Conservation (phyloP, 2,329 filamentous ascomycete species). For the Cladophialophora chaetospira region DNA sequence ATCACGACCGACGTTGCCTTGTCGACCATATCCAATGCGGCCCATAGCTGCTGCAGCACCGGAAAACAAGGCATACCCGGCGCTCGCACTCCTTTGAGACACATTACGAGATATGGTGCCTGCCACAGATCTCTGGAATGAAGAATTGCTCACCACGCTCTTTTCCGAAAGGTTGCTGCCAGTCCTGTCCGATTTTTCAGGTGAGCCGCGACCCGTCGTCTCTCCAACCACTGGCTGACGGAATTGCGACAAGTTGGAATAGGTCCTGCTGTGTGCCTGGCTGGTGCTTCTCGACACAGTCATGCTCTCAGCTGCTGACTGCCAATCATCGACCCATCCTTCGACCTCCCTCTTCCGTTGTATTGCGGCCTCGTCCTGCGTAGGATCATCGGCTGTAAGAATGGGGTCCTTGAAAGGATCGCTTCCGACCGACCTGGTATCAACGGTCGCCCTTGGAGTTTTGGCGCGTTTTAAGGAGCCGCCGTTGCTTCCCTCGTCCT, state of each 20-base stretch:
- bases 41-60: conserved; percentile 34
- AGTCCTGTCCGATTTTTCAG: conserved; percentile 55
- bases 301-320: conserved; percentile 33
- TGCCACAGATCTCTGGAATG: conserved; percentile 39
- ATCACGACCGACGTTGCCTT: conserved; percentile 1
- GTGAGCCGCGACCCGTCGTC: conserved; percentile 30
- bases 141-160: conserved; percentile 34
- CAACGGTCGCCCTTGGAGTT: conserved; percentile 6
- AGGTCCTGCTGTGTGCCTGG: conserved; percentile 31
- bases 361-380: conserved; percentile 19
- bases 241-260: conserved; percentile 32
- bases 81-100: conserved; percentile 32
- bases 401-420: conserved; percentile 33
- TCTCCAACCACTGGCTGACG: conserved; percentile 30
- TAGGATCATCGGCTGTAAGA: conserved; percentile 2
- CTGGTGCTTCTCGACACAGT: conserved; percentile 32
- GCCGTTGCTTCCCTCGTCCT: conserved; percentile 32
- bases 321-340: conserved; percentile 35
- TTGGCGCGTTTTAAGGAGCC: conserved; percentile 24
- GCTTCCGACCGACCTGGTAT: conserved; percentile 19
- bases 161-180: conserved; percentile 61
- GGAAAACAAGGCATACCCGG: conserved; percentile 32
- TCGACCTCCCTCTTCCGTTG: conserved; percentile 34
- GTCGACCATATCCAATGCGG: conserved; percentile 17
- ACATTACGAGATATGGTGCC: conserved; percentile 36